These are phyloP conservation scores for Aspergillus melleus DNA, from an alignment of 2,329 filamentous ascomycete genomes.

Conservation along the genomic window DNA sequence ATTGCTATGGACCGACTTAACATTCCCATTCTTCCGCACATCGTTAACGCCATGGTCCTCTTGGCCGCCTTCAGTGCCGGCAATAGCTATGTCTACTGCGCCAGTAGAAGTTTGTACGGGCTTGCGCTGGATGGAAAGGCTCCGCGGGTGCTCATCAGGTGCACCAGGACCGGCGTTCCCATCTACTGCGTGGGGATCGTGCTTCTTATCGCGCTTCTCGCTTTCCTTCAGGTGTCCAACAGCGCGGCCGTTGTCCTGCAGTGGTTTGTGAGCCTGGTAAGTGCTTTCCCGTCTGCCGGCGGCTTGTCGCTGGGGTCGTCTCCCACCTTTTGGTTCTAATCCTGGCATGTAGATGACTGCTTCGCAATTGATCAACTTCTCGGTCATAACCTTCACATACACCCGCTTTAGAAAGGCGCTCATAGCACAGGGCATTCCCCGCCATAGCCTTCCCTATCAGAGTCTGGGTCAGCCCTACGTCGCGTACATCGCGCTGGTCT, in stretches of 20 bases:
- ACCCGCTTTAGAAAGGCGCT: conserved; percentile 71
- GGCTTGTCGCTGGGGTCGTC: not conserved
- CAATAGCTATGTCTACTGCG: conserved; percentile 68
- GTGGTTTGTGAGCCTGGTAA: conserved; percentile 68
- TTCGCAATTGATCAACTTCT: conserved; percentile 72
- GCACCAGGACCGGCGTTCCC: conserved; percentile 67
- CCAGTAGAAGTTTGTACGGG: conserved; percentile 67
- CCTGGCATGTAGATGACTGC: conserved; percentile 58
- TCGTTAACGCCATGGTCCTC: conserved; percentile 72
- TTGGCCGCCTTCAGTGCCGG: conserved; percentile 68
- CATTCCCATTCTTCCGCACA: conserved; percentile 65
- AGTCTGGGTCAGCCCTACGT: conserved; percentile 69
- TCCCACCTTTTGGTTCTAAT: not conserved
- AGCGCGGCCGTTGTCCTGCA: conserved; percentile 65
- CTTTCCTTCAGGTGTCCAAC: conserved; percentile 71
- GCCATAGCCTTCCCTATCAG: conserved; percentile 68
- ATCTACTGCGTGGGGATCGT: conserved; percentile 70
- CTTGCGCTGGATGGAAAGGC: conserved; percentile 69
- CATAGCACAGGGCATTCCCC: conserved; percentile 66
- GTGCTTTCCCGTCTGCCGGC: conserved; percentile 9
- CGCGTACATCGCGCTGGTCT: conserved; percentile 65
- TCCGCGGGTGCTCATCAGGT: conserved; percentile 64
- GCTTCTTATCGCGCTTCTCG: conserved; percentile 66
- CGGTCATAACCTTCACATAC: conserved; percentile 69
- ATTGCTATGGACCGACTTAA: conserved; percentile 65